Base-by-base conservation (phyloP, 73 alveolate species). In the Uronychia setigera region DNA sequence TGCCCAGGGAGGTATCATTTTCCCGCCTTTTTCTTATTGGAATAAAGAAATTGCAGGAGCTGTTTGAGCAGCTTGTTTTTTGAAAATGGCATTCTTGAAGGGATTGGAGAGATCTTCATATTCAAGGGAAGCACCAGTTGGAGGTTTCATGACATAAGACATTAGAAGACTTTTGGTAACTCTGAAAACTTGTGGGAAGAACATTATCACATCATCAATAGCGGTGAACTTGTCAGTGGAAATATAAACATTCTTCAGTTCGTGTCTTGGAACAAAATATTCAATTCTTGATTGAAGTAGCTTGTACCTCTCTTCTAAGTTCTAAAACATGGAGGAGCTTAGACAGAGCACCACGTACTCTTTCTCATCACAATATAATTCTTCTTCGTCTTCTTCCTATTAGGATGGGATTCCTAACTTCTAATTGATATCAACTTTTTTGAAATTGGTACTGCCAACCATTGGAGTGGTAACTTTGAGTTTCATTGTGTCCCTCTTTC, bases 131-230 rank as follows among this genome's bases (percentile, higher is more conserved):
- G 67, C 5, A 19, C 67, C 67, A 11, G 33, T 28, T 13, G 76
- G 76, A 27, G 32, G 80, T n/a, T 26, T 29, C 82, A 78, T 19
- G 33, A 67, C 77, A 58, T 85, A 83, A 1, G 91, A 34, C 32
- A 85, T 58, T 9, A 85, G 29, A 46, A 86, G 74, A 58, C 92
- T 86, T 35, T 86, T 86, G n/a, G 82, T 58, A 25, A 86, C 32
- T 59, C 79, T 79, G 67, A 86, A 86, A 1, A 86, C 59, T 9
- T 58, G n/a, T 13, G 92, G 92, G 75, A 86, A 86, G 88, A 86
- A 86, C 29, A 60, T 60, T 28, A 86, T 86, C 26, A 81, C 29
- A 33, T 86, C 92, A 32, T 78, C 92, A 0, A 86, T 26, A 0
- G 92, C 87, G 1, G 31, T 35, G 1, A 86, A 57, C 35, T 86